A percentile compares a stretch with the other conserved stretches of the same genome.
Evolutionary conservation across 202 grass and related monocot species (phyloP).

Genomic region (Eragrostis tef): DNA sequence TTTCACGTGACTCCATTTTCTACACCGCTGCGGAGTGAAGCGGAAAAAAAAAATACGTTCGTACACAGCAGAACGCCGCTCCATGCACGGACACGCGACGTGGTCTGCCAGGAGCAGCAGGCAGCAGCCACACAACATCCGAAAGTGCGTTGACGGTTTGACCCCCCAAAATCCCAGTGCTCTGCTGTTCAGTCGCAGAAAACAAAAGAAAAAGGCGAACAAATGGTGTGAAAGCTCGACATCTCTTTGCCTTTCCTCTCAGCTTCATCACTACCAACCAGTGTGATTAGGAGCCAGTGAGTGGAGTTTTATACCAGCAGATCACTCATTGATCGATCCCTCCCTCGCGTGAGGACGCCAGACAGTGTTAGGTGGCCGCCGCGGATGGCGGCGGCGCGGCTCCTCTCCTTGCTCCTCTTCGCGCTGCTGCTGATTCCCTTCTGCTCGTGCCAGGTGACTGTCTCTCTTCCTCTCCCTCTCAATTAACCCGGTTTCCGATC

Average conservation of each 20-base stretch:
- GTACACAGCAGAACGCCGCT: not conserved
- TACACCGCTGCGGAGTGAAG: too few species aligned
- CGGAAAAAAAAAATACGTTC: too few species aligned
- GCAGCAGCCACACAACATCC: not conserved
- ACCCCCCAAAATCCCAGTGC: not conserved
- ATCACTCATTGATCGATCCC: constrained; percentile 10
- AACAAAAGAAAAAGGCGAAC: not conserved
- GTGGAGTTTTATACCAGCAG: not conserved
- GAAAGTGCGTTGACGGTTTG: not conserved
- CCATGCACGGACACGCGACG: not conserved
- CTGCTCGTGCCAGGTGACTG: constrained; percentile 47
- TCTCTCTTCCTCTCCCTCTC: not conserved
- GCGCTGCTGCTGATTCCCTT: constrained; percentile 35
- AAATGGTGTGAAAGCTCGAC: not conserved
- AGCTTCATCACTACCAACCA: not conserved
- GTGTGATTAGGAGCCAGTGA: not conserved
- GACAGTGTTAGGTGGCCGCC: constrained; percentile 16
- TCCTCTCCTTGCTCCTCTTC: constrained; percentile 44
- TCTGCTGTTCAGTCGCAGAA: not conserved
- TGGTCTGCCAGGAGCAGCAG: not conserved
- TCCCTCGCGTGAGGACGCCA: not conserved
- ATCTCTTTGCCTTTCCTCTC: not conserved
- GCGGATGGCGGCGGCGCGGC: constrained; percentile 42
- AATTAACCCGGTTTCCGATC: constrained; percentile 18
- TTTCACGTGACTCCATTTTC: too few species aligned